Conservation (phyloP, 129 eudicot species). For the Ambrosia trifida region DNA sequence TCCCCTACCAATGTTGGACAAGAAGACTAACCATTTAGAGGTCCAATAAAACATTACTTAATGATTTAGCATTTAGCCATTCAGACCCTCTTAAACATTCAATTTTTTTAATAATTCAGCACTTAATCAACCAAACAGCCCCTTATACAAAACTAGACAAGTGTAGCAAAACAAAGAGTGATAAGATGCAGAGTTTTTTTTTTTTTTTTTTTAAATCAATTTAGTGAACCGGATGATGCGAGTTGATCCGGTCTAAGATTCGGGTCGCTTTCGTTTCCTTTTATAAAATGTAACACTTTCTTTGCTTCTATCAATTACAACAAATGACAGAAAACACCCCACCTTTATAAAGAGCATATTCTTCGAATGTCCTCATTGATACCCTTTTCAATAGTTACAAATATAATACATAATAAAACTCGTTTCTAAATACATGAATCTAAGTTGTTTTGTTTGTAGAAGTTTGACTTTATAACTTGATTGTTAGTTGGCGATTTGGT, state of each 20-base stretch:
- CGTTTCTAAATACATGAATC: not conserved
- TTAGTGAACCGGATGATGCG: not conserved
- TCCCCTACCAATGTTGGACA: too few relatives aligned
- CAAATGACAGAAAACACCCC: slow-evolving; percentile 22
- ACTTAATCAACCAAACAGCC: too few relatives aligned
- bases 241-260: slow-evolving; percentile 1
- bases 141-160: too few relatives aligned
- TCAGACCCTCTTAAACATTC: too few relatives aligned
- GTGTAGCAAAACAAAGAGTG: too few relatives aligned
- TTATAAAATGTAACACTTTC: slow-evolving; percentile 23
- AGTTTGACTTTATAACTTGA: not conserved
- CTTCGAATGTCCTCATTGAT: slow-evolving; percentile 30
- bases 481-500: not conserved
- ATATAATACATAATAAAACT: not conserved
- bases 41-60: too few relatives aligned
- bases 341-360: slow-evolving; percentile 33
- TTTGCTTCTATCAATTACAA: slow-evolving; percentile 9
- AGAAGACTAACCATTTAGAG: too few relatives aligned
- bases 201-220: too few relatives aligned
- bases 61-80: too few relatives aligned
- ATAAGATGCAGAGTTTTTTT: too few relatives aligned
- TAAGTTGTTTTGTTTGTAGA: not conserved
- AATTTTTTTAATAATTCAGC: too few relatives aligned
- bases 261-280: slow-evolving; percentile 1
- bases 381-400: slow-evolving; percentile 1